phyloP scores from a whole-genome alignment of 768 basidiomycete genomes.

The Cystobasidium tubakii region DNA sequence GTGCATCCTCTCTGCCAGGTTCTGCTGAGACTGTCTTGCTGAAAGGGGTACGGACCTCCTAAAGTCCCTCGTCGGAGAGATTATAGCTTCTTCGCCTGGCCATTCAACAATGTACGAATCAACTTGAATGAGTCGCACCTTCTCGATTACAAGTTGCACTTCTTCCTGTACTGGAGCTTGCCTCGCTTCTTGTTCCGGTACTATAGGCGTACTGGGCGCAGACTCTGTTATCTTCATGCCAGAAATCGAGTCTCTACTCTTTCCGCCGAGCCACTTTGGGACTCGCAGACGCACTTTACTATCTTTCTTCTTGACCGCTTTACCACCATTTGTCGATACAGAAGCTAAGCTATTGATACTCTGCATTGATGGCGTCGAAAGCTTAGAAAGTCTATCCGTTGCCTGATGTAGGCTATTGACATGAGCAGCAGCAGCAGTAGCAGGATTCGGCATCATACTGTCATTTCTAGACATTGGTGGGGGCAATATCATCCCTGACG shows the following conservation, averaged over 20 bases:
- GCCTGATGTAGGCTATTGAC: background rate
- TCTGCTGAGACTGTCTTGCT: background rate
- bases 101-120: conserved; percentile 19
- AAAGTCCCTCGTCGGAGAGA: background rate
- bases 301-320: conserved; percentile 27
- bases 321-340: background rate
- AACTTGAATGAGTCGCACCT: conserved; percentile 19
- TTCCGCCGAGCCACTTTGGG: conserved; percentile 26
- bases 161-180: conserved; percentile 7
- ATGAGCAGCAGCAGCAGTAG: background rate
- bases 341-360: background rate
- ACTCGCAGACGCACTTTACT: conserved; percentile 25
- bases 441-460: background rate
- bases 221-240: conserved; percentile 3
- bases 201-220: conserved; percentile 1
- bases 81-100: conserved; percentile 24
- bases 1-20: background rate
- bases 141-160: conserved; percentile 27
- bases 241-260: background rate
- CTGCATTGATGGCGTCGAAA: conserved; percentile 12
- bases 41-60: background rate
- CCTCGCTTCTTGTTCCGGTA: background rate
- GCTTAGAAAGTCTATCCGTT: conserved; percentile 15
- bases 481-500: background rate
- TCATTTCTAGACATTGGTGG: background rate